A percentile compares a stretch with the other conserved stretches of the same genome.
These are phyloP conservation scores for Neurospora sp. DNA, from an alignment of 495 filamentous ascomycete genomes.

Conservation along the genomic window DNA sequence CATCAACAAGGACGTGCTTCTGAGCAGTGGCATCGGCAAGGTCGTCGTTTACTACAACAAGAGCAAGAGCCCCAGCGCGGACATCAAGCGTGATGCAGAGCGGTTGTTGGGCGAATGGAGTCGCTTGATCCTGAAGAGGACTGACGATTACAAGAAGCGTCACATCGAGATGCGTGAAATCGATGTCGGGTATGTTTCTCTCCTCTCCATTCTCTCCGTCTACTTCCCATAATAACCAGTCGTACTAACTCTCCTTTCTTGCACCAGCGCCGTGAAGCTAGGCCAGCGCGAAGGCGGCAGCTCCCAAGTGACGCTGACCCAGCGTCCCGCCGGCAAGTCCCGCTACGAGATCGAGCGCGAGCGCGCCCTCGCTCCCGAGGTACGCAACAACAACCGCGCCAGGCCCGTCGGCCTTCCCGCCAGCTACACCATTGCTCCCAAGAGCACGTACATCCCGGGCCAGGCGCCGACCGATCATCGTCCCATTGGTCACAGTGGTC, in stretches of 20 bases:
- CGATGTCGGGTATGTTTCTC: conserved; percentile 38
- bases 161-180: conserved; percentile 46
- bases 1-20: conserved; percentile 79
- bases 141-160: conserved; percentile 83
- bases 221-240: conserved; percentile 16
- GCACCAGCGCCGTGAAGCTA: conserved; percentile 40
- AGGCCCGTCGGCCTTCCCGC: conserved; percentile 56
- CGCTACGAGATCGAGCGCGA: conserved; percentile 54
- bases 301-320: conserved; percentile 35
- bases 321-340: conserved; percentile 32
- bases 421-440: conserved; percentile 75
- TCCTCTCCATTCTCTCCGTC: background rate
- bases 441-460: conserved; percentile 40
- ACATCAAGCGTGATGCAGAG: conserved; percentile 90
- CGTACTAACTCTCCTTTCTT: conserved; percentile 7
- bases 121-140: conserved; percentile 85
- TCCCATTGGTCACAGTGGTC: conserved; percentile 61
- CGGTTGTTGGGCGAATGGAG: conserved; percentile 89
- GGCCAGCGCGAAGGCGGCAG: conserved; percentile 29
- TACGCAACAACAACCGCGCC: conserved; percentile 58
- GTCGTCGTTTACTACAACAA: conserved; percentile 94
- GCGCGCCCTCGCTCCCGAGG: conserved; percentile 57
- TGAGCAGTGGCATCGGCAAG: conserved; percentile 89
- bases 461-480: conserved; percentile 30
- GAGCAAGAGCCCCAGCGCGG: conserved; percentile 72